A percentile compares a stretch with the other conserved stretches of the same genome.
Conservation (phyloP, 176 grass and related monocot genomes). For the Lolium multiflorum region DNA sequence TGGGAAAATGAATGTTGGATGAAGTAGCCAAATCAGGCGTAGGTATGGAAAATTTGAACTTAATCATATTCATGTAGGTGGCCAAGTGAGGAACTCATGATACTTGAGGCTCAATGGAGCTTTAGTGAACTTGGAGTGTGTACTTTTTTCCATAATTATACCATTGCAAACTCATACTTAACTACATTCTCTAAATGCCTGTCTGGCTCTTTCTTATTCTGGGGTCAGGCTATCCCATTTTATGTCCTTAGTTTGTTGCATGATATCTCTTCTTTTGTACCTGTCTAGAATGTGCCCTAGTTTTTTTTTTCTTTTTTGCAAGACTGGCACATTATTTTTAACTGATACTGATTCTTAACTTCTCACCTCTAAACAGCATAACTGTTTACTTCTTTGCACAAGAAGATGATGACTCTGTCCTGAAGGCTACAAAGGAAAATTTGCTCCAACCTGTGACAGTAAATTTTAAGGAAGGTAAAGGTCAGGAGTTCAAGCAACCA, state of each 20-base stretch:
- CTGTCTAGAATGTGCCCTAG: background rate
- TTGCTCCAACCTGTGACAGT: conserved; percentile 48
- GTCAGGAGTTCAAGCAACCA: conserved; percentile 68
- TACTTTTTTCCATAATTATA: background rate
- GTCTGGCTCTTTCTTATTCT: background rate
- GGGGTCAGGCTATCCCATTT: background rate
- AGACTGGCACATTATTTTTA: background rate
- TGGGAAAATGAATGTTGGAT: background rate
- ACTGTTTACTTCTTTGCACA: conserved; percentile 66
- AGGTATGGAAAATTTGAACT: background rate
- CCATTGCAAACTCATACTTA: background rate
- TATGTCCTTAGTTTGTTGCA: background rate
- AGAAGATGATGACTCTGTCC: conserved; percentile 44
- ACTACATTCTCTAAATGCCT: background rate
- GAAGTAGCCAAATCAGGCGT: background rate
- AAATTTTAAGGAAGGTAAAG: conserved; percentile 56
- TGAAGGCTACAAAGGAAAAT: conserved; percentile 53
- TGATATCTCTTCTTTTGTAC: background rate
- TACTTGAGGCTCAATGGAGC: background rate
- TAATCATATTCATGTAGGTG: conserved; percentile 7
- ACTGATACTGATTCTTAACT: conserved; percentile 19
- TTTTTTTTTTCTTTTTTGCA: background rate
- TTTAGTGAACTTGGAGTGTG: background rate
- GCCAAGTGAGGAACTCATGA: background rate
- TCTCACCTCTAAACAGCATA: conserved; percentile 50